Evolutionary conservation across 805 yeast genomes (phyloP), one percentile per base, ranked within the genome.

Genomic region (Kazachstania taianensis): DNA sequence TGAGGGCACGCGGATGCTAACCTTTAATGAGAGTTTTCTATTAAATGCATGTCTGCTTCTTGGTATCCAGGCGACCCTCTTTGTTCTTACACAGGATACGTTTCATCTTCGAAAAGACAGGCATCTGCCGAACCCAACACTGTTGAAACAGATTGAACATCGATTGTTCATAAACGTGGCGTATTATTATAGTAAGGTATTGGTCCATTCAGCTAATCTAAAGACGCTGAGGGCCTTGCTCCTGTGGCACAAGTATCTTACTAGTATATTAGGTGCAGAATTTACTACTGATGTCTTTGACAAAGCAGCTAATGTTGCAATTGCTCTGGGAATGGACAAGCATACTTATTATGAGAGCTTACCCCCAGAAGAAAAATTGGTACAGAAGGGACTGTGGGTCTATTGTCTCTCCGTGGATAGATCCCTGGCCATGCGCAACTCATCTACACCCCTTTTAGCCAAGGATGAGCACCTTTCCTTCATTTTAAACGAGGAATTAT

Each of bases 301-400:
- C 1, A 59, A 66, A 5, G 70, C 73, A 5, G 61, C 69, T 8
- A 57, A 76, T 40, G 63, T 64, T 35, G 76, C 78, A 0, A 68
- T 66, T 35, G 74, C 69, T 23, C 44, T 74, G 43, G 82, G 82
- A 0, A 56, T 78, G 4, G 72, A 76, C 42, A 57, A 75, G 32
- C 52, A 52, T 4, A 79, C 74, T 32, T 44, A 67, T 1, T 62
- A 65, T 36, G 45, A 53, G 3, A 61, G 64, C 1, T 35, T 35
- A 7, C 40, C 69, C 10, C 27, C 55, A 1, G 47, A 43, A 0
- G 52, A 46, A 4, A 75, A 70, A 26, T 50, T 56, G 1, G 46
- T 52, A 4, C 60, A 72, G 13, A 47, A 65, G 13, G 40, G 50
- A 7, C 35, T 75, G 13, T 76, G 75, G 72, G 63, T 69, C 57